Conservation (phyloP, 176 grass and related monocot species). For the Triticum timopheevii region DNA sequence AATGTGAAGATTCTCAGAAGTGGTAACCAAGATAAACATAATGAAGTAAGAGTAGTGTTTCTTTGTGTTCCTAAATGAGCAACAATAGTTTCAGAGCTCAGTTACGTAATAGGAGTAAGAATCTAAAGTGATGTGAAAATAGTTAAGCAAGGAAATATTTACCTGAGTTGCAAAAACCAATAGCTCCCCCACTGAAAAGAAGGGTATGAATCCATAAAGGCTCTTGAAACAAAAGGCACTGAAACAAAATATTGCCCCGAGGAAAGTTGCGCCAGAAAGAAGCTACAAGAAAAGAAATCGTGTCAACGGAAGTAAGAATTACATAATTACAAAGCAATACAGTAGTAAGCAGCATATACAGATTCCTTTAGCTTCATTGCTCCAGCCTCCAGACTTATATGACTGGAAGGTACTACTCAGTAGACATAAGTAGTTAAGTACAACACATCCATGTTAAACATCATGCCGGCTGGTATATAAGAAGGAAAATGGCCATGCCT, state of each 20-base stretch:
- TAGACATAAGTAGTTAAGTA: background rate
- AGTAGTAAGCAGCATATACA: conserved; percentile 14
- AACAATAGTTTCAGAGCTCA: background rate
- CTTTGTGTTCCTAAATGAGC: background rate
- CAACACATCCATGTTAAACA: conserved; percentile 2
- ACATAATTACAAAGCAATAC: background rate
- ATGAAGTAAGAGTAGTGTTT: background rate
- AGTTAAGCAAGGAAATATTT: background rate
- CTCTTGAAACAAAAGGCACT: conserved; percentile 96
- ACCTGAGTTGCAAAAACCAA: conserved; percentile 99
- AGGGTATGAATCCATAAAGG: conserved; percentile 92
- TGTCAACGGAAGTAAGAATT: conserved; percentile 19
- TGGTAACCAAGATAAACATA: background rate
- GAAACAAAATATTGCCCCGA: conserved; percentile 97
- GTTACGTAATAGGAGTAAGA: background rate
- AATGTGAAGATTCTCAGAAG: background rate
- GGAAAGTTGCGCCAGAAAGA: conserved; percentile 85
- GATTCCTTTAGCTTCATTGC: background rate
- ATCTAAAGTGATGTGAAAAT: conserved; percentile 2
- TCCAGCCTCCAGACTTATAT: conserved; percentile 6
- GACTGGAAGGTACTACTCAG: background rate
- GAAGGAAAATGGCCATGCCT: background rate
- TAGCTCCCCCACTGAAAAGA: conserved; percentile 81
- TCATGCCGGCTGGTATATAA: background rate
- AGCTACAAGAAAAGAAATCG: conserved; percentile 52